Evolutionary conservation across 345 rosid genomes (phyloP).

Genomic region (Pseudoturritis turrita): DNA sequence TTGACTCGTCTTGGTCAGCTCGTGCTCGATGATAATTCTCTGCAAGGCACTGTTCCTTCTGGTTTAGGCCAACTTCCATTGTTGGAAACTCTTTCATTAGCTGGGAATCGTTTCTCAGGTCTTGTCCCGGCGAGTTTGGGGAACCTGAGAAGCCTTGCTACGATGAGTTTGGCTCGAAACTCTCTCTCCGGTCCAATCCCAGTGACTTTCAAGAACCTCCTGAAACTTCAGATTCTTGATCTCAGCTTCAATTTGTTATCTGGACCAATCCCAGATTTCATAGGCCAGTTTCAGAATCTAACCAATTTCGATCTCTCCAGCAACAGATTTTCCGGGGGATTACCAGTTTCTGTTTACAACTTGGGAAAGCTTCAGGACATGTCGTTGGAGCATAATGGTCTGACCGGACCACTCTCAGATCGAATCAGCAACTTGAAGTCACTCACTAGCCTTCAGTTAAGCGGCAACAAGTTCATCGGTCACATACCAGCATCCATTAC

Average conservation of each 20-base stretch:
- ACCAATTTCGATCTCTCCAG: constrained; percentile 60
- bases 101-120: constrained; percentile 66
- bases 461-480: constrained; percentile 60
- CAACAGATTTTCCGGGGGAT: constrained; percentile 55
- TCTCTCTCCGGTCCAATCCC: constrained; percentile 70
- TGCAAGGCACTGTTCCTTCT: constrained; percentile 63
- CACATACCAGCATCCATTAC: constrained; percentile 67
- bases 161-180: constrained; percentile 52
- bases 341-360: constrained; percentile 59
- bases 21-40: constrained; percentile 70
- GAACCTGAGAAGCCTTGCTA: constrained; percentile 41
- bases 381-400: constrained; percentile 59
- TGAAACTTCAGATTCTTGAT: constrained; percentile 59
- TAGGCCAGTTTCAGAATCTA: constrained; percentile 47
- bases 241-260: constrained; percentile 70
- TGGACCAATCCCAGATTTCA: constrained; percentile 55
- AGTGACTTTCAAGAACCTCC: constrained; percentile 42
- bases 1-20: constrained; percentile 48
- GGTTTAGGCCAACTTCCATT: constrained; percentile 47
- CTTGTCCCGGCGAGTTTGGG: constrained; percentile 65
- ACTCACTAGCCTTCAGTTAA: constrained; percentile 58
- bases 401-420: constrained; percentile 61
- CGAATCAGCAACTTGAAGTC: constrained; percentile 61
- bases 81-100: constrained; percentile 52
- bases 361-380: constrained; percentile 50